These are phyloP conservation scores for Trichophaea hybrida DNA, from an alignment of 2,329 filamentous ascomycete genomes.

Conservation along the genomic window DNA sequence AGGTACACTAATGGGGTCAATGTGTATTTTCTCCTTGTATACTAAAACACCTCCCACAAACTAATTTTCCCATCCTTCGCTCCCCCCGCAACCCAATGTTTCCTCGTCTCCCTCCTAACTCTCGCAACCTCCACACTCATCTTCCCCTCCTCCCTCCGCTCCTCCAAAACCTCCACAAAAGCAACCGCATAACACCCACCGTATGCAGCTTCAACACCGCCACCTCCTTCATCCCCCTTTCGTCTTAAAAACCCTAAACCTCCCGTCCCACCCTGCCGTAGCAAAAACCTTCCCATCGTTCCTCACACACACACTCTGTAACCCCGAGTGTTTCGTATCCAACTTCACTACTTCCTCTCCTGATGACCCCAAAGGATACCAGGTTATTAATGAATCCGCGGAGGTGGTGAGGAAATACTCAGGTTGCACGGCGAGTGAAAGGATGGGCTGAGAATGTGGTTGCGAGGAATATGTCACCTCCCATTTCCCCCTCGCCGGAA, in stretches of 20 bases:
- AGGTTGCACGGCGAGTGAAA: constrained; percentile 50
- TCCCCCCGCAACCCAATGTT: constrained; percentile 81
- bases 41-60: constrained; percentile 84
- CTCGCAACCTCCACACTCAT: constrained; percentile 49
- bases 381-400: constrained; percentile 48
- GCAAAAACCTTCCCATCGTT: constrained; percentile 71
- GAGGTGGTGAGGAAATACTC: constrained; percentile 62
- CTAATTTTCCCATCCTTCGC: constrained; percentile 93
- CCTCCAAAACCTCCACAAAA: constrained; percentile 39
- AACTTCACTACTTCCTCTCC: constrained; percentile 27
- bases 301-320: constrained; percentile 65
- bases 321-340: constrained; percentile 78
- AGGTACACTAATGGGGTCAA: too few species aligned
- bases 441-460: constrained; percentile 62
- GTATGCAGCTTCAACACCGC: constrained; percentile 92
- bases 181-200: constrained; percentile 66
- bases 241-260: constrained; percentile 63
- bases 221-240: constrained; percentile 74
- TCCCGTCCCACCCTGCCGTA: constrained; percentile 84
- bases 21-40: too few species aligned
- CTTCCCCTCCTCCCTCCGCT: constrained; percentile 7
- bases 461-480: constrained; percentile 47
- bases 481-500: constrained; percentile 31
- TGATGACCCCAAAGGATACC: neutral
- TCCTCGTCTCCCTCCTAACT: constrained; percentile 47